Conservation (phyloP, 306 rosid genomes). For the Dryas alaskensis region DNA sequence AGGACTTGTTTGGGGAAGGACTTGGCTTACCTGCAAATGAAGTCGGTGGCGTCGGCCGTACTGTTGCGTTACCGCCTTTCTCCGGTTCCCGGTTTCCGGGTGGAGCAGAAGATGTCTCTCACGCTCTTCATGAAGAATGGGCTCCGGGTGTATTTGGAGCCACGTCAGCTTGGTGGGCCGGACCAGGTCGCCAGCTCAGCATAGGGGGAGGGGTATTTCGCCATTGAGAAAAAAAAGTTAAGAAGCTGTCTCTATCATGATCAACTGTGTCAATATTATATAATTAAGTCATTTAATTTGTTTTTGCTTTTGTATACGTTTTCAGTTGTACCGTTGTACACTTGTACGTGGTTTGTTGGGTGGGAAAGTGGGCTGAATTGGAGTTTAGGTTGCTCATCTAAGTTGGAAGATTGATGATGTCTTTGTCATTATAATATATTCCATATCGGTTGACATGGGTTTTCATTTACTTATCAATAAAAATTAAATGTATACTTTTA, state of each 20-base stretch:
- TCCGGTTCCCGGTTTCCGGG: constrained; percentile 72
- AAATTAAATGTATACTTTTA: neutral
- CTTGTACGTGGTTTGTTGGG: constrained; percentile 21
- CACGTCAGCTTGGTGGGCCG: constrained; percentile 54
- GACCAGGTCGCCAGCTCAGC: constrained; percentile 13
- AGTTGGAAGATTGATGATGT: constrained; percentile 28
- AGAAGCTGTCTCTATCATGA: no score
- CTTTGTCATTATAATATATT: constrained; percentile 10
- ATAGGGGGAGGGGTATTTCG: constrained; percentile 23
- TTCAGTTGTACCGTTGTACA: no score
- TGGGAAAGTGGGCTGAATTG: constrained; percentile 28
- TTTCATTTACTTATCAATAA: constrained; percentile 34
- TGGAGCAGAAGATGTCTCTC: constrained; percentile 91
- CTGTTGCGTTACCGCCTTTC: constrained; percentile 70
- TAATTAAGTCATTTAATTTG: constrained; percentile 21
- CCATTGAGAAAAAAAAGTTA: neutral
- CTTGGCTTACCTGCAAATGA: constrained; percentile 94
- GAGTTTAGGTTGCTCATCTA: constrained; percentile 37
- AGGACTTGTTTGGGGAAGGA: constrained; percentile 94
- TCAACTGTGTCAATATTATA: neutral
- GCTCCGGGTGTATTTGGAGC: constrained; percentile 55
- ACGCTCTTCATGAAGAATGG: constrained; percentile 88
- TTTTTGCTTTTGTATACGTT: constrained; percentile 3
- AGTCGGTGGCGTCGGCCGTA: constrained; percentile 85
- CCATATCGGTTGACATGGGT: constrained; percentile 28